Conservation (phyloP, 176 grass and related monocot genomes). For the Aechmea fasciata region DNA sequence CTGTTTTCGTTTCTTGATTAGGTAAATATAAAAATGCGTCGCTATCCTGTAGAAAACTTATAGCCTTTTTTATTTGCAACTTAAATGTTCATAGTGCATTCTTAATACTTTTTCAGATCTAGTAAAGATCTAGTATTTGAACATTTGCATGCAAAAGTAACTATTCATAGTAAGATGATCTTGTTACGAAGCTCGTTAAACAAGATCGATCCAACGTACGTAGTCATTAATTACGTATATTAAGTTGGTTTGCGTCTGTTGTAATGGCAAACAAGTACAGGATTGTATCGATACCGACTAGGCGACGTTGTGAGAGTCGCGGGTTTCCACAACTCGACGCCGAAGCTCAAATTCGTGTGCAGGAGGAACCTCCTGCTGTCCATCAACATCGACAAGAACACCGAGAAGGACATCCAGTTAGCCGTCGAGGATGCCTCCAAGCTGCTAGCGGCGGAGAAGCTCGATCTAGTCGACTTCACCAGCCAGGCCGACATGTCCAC, state of each 20-base stretch:
- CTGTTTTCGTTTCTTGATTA: too few relatives aligned
- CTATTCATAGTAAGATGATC: background rate
- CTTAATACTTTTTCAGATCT: too few relatives aligned
- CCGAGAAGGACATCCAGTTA: conserved; percentile 69
- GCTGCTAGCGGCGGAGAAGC: conserved; percentile 57
- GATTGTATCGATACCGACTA: conserved; percentile 66
- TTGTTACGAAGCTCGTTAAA: background rate
- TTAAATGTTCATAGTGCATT: too few relatives aligned
- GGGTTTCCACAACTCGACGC: conserved; percentile 76
- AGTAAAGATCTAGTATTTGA: too few relatives aligned
- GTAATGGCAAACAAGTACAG: conserved; percentile 22
- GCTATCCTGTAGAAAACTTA: too few relatives aligned
- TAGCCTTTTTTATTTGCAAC: too few relatives aligned
- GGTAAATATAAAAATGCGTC: too few relatives aligned
- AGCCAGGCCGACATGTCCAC: conserved; percentile 50
- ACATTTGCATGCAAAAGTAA: too few relatives aligned
- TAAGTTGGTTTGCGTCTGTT: background rate
- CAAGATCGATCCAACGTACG: too few relatives aligned
- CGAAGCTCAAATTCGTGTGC: conserved; percentile 79
- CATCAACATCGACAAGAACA: conserved; percentile 98
- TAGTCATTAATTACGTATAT: background rate
- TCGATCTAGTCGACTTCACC: conserved; percentile 79
- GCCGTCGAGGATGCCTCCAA: conserved; percentile 42
- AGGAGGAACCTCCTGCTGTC: conserved; percentile 50
- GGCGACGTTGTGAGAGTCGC: conserved; percentile 65